phyloP scores from a whole-genome alignment of 257 asterid genomes.

The Fraxinus quadrangulata region DNA sequence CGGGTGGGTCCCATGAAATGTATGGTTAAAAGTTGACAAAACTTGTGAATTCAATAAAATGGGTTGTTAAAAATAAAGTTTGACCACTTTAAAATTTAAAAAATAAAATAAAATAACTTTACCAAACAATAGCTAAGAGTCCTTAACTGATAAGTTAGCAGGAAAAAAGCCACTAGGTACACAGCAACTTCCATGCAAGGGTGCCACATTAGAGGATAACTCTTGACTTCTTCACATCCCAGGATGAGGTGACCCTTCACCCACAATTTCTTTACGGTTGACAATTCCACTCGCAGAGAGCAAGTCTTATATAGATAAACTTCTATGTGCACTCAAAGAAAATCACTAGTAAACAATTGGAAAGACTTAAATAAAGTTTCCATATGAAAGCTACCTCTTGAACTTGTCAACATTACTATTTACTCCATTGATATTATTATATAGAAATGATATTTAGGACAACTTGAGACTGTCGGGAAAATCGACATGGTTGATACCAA shows the following conservation, averaged over 20 bases:
- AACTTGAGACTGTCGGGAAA: neutral
- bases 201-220: neutral
- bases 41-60: too few species aligned
- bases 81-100: too few species aligned
- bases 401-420: neutral
- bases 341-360: neutral
- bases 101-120: too few species aligned
- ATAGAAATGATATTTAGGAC: neutral
- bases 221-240: neutral
- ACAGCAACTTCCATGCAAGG: neutral
- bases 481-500: neutral
- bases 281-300: constrained; percentile 12
- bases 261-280: constrained; percentile 2
- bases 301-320: constrained; percentile 5
- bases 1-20: too few species aligned
- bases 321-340: neutral
- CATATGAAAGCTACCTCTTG: constrained; percentile 8
- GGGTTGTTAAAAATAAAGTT: too few species aligned
- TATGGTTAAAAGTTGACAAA: too few species aligned
- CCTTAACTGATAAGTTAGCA: neutral
- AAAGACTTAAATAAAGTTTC: neutral
- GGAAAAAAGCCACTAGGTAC: neutral
- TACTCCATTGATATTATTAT: constrained; percentile 13
- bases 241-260: constrained; percentile 1
- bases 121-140: neutral